phyloP scores from a whole-genome alignment of 495 filamentous ascomycete species.

The Apodospora peruviana region DNA sequence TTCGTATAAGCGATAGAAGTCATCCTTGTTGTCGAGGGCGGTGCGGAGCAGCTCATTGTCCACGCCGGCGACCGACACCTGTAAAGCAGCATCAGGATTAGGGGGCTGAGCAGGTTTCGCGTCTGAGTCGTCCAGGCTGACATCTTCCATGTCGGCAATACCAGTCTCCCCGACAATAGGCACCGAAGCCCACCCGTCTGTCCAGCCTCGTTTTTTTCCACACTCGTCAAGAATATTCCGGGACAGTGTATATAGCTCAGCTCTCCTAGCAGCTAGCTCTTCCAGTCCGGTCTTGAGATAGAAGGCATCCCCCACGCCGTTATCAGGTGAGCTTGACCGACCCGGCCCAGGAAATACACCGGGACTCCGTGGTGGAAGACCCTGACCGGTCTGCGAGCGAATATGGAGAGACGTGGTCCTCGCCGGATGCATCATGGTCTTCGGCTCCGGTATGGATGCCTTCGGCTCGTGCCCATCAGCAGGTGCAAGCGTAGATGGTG shows the following conservation, averaged over 20 bases:
- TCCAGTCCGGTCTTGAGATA: conserved; percentile 64
- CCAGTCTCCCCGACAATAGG: conserved; percentile 48
- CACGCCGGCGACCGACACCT: conserved; percentile 38
- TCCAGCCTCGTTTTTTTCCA: conserved; percentile 70
- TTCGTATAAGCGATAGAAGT: conserved; percentile 62
- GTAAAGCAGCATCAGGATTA: conserved; percentile 10
- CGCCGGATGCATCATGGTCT: conserved; percentile 59
- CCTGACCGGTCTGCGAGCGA: conserved; percentile 14
- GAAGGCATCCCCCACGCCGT: conserved; percentile 21
- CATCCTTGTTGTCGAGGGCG: conserved; percentile 41
- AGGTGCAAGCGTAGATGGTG: conserved; percentile 49
- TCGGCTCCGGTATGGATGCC: conserved; percentile 52
- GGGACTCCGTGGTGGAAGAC: conserved; percentile 38
- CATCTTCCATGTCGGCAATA: conserved; percentile 48
- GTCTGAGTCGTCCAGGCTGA: conserved; percentile 37
- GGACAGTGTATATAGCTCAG: conserved; percentile 73
- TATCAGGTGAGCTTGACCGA: conserved; percentile 19
- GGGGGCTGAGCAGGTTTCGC: conserved; percentile 21
- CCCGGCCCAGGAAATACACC: conserved; percentile 38
- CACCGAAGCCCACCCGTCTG: conserved; percentile 66
- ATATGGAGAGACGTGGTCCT: conserved; percentile 46
- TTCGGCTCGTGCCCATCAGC: conserved; percentile 43
- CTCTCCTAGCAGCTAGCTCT: conserved; percentile 76
- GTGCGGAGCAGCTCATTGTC: conserved; percentile 44
- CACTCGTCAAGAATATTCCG: conserved; percentile 71